phyloP scores from a whole-genome alignment of 352 stramenopile species.

The Pythium sukuiense region DNA sequence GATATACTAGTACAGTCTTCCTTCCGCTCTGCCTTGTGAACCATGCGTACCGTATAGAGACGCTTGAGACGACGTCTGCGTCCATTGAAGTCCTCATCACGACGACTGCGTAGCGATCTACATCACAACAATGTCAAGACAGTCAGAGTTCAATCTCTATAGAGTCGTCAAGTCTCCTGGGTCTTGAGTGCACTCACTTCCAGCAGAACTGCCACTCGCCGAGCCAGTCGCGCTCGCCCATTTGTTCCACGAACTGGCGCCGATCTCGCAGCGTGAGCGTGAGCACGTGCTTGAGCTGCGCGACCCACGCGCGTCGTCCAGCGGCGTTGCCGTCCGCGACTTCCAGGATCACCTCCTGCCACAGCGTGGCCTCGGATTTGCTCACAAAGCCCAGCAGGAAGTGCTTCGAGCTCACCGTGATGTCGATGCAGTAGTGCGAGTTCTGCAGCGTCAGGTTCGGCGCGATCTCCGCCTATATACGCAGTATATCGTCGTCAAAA shows the following conservation, averaged over 20 bases:
- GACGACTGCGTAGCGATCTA: slow-evolving; percentile 38
- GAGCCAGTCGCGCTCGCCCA: slow-evolving; percentile 77
- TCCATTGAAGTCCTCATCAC: slow-evolving; percentile 29
- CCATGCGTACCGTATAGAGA: slow-evolving; percentile 49
- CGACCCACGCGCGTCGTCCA: slow-evolving; percentile 65
- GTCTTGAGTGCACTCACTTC: slow-evolving; percentile 10
- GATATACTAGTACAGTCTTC: not conserved
- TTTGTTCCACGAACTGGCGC: slow-evolving; percentile 45
- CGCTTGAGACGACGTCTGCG: slow-evolving; percentile 53
- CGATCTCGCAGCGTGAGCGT: slow-evolving; percentile 53
- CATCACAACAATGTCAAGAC: not conserved
- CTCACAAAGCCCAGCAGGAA: slow-evolving; percentile 55
- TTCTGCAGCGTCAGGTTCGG: slow-evolving; percentile 36
- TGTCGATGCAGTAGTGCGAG: slow-evolving; percentile 64
- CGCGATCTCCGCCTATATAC: slow-evolving; percentile 38
- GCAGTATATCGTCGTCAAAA: not conserved
- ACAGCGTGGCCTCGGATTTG: slow-evolving; percentile 43
- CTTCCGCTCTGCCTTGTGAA: not conserved
- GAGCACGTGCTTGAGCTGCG: slow-evolving; percentile 52
- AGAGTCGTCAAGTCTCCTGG: not conserved
- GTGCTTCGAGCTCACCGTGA: slow-evolving; percentile 41
- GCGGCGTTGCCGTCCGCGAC: slow-evolving; percentile 72
- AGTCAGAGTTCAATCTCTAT: not conserved
- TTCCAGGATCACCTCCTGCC: slow-evolving; percentile 69
- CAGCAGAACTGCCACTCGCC: slow-evolving; percentile 79